phyloP scores from a whole-genome alignment of 192 early-diverging fungal species.

The Phlyctochytrium planicorne region DNA sequence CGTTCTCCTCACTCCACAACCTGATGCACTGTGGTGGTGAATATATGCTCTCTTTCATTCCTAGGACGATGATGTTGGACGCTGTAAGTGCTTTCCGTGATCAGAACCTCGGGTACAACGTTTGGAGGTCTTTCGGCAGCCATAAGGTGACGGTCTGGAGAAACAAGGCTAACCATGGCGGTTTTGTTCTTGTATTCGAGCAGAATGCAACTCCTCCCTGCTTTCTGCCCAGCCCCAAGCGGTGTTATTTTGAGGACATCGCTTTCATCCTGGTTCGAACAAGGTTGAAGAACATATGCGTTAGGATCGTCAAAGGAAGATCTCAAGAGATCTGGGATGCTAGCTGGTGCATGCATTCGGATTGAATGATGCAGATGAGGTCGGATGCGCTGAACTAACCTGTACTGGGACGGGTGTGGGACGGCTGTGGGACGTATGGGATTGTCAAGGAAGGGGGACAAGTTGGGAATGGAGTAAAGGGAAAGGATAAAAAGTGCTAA shows the following conservation, averaged over 20 bases:
- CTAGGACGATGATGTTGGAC: constrained; percentile 95
- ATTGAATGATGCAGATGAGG: no score
- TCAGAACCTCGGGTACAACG: constrained; percentile 84
- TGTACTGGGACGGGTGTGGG: no score
- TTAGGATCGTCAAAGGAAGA: no score
- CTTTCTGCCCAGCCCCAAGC: constrained; percentile 96
- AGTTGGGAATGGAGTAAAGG: no score
- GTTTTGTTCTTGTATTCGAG: constrained; percentile 96
- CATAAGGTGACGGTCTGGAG: constrained; percentile 88
- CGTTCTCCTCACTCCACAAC: constrained; percentile 73
- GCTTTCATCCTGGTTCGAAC: constrained; percentile 59
- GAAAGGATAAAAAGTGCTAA: no score
- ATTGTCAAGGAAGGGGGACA: no score
- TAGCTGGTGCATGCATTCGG: no score
- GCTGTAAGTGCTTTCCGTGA: constrained; percentile 96
- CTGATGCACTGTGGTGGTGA: constrained; percentile 69
- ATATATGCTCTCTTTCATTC: constrained; percentile 84
- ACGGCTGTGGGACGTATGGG: no score
- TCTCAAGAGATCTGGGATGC: no score
- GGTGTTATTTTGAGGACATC: constrained; percentile 89
- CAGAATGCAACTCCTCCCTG: constrained; percentile 90
- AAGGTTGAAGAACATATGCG: no score
- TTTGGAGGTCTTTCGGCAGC: constrained; percentile 87
- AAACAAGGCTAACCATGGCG: constrained; percentile 60
- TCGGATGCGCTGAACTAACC: no score